Base-by-base conservation (phyloP, 331 rosid genomes). In the Phaseolus coccineus region DNA sequence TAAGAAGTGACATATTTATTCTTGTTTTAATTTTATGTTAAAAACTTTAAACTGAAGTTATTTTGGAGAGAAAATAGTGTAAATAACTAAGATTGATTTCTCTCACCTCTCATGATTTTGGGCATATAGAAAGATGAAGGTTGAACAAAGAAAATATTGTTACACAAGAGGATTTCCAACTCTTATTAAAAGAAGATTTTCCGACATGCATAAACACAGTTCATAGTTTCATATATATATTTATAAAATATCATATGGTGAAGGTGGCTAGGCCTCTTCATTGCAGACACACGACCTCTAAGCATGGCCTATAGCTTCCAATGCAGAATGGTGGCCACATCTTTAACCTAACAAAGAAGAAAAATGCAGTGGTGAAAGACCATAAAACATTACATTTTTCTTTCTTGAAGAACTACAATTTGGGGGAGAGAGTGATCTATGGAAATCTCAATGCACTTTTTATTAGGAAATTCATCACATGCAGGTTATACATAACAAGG, bases 321-420 rank as follows among this genome's bases (percentile, higher is more conserved):
- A 80, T 94, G 98, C 87, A 94, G 94, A 79, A 92, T 88, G 39
- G 98, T 90, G 83, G 97, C 97, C 97, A 92, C 97, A 81, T 91
- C 97, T 86, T 93, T 94, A 66, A 92, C 98, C 98, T 94, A 94
- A 85, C 81, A 69, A 83, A 76, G 80, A 81, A 82, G 11, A 55
- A 19, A 66, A 53, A 88, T 87, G 87, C 84, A 86, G 76, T 70
- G 77, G 40, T 81, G 80, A 86, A 82, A 67, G 24, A 71, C 84
- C 86, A 78, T 80, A 71, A 52, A 70, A 44, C 42, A 5, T n/a
- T 28, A 30, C 47, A 42, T 42, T 42, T 19, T 19, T 5, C 58
- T 56, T 55, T 35, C 50, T 35, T 64, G 50, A 57, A 57, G 37
- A 27, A 59, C 31, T n/a, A 39, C 16, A 39, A 65, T 39, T 39